Base-by-base conservation (phyloP, 116 monocot species). In the Trichopus zeylanicus region DNA sequence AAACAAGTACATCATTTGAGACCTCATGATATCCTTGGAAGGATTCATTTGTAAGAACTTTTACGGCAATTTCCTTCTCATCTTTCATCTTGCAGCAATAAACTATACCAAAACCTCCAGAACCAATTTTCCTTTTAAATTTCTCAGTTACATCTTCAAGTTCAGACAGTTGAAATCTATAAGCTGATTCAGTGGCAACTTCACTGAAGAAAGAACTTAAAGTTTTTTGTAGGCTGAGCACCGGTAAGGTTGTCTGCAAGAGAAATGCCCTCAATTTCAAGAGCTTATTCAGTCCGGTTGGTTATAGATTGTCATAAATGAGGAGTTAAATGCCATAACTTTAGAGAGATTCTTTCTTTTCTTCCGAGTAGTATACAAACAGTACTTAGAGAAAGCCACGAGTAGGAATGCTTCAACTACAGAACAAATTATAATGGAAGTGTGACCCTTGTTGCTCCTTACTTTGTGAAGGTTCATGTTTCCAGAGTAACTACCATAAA, bases 1-100 rank as follows among this genome's bases (percentile, higher is more conserved):
- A 54, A n/a, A n/a, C 13, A 32, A 26, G 13, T 78, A 90, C 97
- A 88, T 91, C 98, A 64, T 88, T 98, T 29, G 75, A 73, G 66
- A 98, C 88, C 59, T 98, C 88, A 30, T 73, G 66, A 30, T 80
- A 88, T 32, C 92, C 88, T 59, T 98, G 82, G 64, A 63, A 78
- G 29, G 98, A 88, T 48, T 98, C 92, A 46, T 81, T 88, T 11
- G 71, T 85, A 12, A 88, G 77, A 59, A 98, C 84, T 55, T 98
- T 98, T 10, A 88, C 98, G 5, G 91, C 98, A 65, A 98, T 88
- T 74, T 98, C 98, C 66, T 78, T 82, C 26, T 71, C 98, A 75
- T 91, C 85, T 48, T 75, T 73, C 49, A 80, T n/a, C 67, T 80
- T 87, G 31, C 98, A 91, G 65, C 88, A 91, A 57, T 91, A 98